Evolutionary conservation across 352 stramenopile species (phyloP).

Genomic region (Albugo candida): DNA sequence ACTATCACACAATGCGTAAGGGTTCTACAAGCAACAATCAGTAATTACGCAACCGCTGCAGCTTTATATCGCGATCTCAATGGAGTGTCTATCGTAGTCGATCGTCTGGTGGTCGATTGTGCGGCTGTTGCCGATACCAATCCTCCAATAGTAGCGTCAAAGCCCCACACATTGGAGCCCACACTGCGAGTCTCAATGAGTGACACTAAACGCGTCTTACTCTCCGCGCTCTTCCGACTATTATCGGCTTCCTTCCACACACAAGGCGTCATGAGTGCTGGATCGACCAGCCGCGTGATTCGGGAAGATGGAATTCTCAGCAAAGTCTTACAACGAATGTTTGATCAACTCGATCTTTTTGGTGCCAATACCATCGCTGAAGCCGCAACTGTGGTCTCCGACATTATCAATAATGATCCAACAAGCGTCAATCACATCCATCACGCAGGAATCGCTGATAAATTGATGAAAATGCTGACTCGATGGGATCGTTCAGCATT

Average conservation of each 20-base stretch:
- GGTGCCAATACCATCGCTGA: constrained; percentile 86
- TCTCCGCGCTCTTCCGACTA: constrained; percentile 49
- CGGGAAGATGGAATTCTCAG: constrained; percentile 73
- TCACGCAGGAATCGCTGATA: constrained; percentile 79
- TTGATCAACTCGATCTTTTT: constrained; percentile 82
- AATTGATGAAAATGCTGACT: constrained; percentile 84
- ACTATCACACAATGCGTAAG: constrained; percentile 67
- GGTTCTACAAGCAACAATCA: constrained; percentile 66
- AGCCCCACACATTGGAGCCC: background rate
- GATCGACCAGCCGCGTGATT: constrained; percentile 70
- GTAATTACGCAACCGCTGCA: constrained; percentile 37
- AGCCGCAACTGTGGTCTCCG: constrained; percentile 80
- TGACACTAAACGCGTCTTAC: constrained; percentile 41
- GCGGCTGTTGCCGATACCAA: constrained; percentile 12
- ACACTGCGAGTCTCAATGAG: constrained; percentile 3
- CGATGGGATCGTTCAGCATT: constrained; percentile 47
- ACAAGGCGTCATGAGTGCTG: constrained; percentile 75
- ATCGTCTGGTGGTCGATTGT: constrained; percentile 42
- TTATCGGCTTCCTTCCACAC: constrained; percentile 75
- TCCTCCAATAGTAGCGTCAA: background rate
- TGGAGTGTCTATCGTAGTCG: constrained; percentile 64
- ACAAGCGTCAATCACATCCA: constrained; percentile 91
- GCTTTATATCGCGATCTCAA: constrained; percentile 69
- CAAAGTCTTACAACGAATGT: constrained; percentile 75
- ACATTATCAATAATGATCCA: constrained; percentile 95